Conservation (phyloP, 352 stramenopile species). For the Pythium rhizo-oryzae region DNA sequence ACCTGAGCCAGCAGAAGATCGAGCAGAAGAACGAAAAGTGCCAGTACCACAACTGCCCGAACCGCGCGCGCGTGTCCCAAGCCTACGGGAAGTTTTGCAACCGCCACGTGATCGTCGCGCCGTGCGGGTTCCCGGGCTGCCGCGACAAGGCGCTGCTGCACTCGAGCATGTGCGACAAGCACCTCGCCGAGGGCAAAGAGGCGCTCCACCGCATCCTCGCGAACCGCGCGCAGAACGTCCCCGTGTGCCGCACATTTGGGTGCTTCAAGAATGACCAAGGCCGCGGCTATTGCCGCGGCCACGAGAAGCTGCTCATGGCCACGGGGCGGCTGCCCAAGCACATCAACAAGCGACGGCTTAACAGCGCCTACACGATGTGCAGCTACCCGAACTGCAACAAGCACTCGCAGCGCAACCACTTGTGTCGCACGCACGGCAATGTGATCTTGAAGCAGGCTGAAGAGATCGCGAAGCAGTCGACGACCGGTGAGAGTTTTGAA, state of each 20-base stretch:
- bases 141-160: constrained; percentile 69
- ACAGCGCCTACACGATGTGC: constrained; percentile 90
- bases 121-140: constrained; percentile 85
- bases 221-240: constrained; percentile 72
- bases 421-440: constrained; percentile 88
- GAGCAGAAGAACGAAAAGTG: constrained; percentile 72
- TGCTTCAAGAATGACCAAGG: constrained; percentile 91
- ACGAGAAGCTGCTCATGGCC: constrained; percentile 88
- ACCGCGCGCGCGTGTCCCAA: constrained; percentile 76
- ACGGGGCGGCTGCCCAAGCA: constrained; percentile 70
- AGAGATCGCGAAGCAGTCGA: constrained; percentile 52
- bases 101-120: constrained; percentile 82
- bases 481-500: constrained; percentile 58
- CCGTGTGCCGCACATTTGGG: constrained; percentile 69
- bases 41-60: constrained; percentile 76
- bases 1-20: constrained; percentile 60
- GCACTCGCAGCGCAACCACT: constrained; percentile 83
- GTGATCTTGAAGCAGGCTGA: constrained; percentile 75
- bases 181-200: constrained; percentile 70
- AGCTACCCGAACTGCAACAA: constrained; percentile 83
- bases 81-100: constrained; percentile 87
- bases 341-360: constrained; percentile 85
- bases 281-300: constrained; percentile 78
- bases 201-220: constrained; percentile 66
- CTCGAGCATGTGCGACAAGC: constrained; percentile 73